These are phyloP conservation scores for Globisporangium canariense DNA, from an alignment of 352 stramenopile species.

Conservation along the genomic window DNA sequence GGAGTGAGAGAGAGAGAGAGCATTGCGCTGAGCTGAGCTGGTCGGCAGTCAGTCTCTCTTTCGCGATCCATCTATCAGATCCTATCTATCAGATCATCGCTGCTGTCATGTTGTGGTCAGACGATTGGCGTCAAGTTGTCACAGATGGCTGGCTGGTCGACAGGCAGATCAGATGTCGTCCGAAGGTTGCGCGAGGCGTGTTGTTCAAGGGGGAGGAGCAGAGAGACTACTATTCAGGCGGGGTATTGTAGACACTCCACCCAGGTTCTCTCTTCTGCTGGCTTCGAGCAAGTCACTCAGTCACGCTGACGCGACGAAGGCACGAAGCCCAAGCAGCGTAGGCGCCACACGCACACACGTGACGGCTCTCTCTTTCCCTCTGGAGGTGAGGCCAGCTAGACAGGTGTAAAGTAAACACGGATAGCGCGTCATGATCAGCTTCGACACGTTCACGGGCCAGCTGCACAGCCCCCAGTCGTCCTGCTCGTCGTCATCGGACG, in stretches of 20 bases:
- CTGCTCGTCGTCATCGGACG: conserved; percentile 8
- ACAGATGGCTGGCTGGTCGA: not conserved
- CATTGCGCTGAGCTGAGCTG: no score
- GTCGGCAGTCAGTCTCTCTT: no score
- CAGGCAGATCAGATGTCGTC: not conserved
- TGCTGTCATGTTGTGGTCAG: no score
- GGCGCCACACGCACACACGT: not conserved
- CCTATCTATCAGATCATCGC: no score
- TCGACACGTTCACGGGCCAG: conserved; percentile 57
- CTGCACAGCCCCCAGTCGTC: conserved; percentile 5
- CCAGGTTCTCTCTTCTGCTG: not conserved
- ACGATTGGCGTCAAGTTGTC: not conserved
- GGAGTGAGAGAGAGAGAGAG: no score
- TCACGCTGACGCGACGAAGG: not conserved
- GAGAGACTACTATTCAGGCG: not conserved
- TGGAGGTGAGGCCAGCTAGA: not conserved
- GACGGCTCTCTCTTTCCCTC: not conserved
- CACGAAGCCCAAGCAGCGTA: not conserved
- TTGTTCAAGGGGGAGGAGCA: not conserved
- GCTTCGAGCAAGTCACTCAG: not conserved
- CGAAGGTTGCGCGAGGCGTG: not conserved
- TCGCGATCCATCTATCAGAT: no score
- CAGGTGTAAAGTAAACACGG: not conserved
- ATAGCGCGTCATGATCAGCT: conserved; percentile 61
- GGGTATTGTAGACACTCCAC: not conserved